Conservation (phyloP, 192 early-diverging fungal species). For the Coemansia sp. region DNA sequence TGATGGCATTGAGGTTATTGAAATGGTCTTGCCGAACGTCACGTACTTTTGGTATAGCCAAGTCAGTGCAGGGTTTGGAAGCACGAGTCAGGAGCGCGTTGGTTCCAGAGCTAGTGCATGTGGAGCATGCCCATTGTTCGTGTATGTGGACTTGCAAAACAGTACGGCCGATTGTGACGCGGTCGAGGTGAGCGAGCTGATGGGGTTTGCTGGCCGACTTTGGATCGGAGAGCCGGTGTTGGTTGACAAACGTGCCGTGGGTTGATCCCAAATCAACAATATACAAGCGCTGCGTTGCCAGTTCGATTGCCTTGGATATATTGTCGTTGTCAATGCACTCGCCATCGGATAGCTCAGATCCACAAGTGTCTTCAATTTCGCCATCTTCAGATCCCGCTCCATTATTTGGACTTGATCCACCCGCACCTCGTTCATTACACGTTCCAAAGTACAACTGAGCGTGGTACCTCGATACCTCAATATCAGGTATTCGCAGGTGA, state of each 20-base stretch:
- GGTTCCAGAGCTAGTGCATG: conserved; percentile 56
- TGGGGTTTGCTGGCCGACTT: conserved; percentile 64
- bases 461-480: conserved; percentile 65
- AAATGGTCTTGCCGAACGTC: conserved; percentile 18
- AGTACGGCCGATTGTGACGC: conserved; percentile 60
- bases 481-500: conserved; percentile 63
- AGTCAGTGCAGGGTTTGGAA: neutral
- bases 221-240: conserved; percentile 59
- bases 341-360: conserved; percentile 20
- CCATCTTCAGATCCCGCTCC: conserved; percentile 36
- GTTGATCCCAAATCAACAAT: conserved; percentile 70
- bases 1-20: conserved; percentile 25
- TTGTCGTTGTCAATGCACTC: conserved; percentile 13
- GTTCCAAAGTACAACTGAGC: conserved; percentile 54
- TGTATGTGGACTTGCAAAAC: conserved; percentile 66
- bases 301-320: neutral
- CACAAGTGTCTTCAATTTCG: conserved; percentile 19
- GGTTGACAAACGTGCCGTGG: conserved; percentile 76
- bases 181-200: conserved; percentile 59
- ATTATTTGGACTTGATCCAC: neutral
- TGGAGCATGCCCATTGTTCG: conserved; percentile 59
- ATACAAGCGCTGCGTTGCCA: conserved; percentile 26
- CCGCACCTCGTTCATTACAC: conserved; percentile 23
- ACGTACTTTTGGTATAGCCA: neutral
- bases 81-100: conserved; percentile 48